Evolutionary conservation across 345 rosid genomes (phyloP), one percentile per base, ranked within the genome.

Genomic region (Triadica sebifera): DNA sequence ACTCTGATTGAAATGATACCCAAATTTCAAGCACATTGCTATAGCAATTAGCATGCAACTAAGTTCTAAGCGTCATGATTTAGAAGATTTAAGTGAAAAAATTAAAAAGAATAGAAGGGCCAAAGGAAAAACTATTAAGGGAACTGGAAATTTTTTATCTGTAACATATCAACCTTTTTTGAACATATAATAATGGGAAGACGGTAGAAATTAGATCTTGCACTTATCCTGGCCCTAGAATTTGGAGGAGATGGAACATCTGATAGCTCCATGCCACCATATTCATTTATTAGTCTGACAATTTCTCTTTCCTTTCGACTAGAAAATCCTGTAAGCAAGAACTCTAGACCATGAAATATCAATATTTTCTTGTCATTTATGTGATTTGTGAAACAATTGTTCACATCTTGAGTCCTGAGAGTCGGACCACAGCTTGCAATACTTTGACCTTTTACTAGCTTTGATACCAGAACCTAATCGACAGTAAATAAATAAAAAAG

Each of bases 291-390:
- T 45, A 85, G 76, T 65, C 73, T 77, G 56, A 81, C 82, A 65
- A 84, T 81, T 58, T 87, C 88, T 81, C 81, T 86, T 76, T 85
- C 88, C 79, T 85, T 85, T 67, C 15, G 37, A n/a, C 74, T 72
- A 6, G 94, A 82, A 79, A 88, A 88, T 69, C 94, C 94, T 22
- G 94, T 87, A 29, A 90, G 81, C 77, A 90, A 69, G 82, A 88
- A 88, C 65, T 83, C 75, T 67, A 80, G 39, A 69, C 84, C 85
- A 77, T 72, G 83, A 74, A 90, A 87, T 69, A 88, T 76, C 43
- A 70, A 77, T 46, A 46, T 71, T 72, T 77, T 83, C 70, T 24
- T 52, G 45, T 78, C 67, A 56, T 74, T 80, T 12, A 25, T 45
- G 59, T 41, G 71, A 56, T 77, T 62, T 43, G 65, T 47, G 71